Evolutionary conservation across 805 yeast species (phyloP).

Genomic region (Kregervanrija fluxuum): DNA sequence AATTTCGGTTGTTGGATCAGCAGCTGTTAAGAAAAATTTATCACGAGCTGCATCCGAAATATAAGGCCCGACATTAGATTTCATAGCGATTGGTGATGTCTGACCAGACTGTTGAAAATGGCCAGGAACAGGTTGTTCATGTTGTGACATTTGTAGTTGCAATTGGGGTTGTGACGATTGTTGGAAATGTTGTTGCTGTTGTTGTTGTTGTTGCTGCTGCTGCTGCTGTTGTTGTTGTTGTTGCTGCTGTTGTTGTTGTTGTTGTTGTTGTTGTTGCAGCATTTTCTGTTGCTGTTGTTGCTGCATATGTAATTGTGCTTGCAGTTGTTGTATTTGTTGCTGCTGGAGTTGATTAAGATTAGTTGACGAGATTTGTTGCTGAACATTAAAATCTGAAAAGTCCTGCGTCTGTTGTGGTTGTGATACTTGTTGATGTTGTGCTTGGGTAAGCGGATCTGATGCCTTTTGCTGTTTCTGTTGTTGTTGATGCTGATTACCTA

Average conservation of each 20-base stretch:
- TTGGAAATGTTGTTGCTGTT: constrained; percentile 1
- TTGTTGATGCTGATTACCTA: neutral
- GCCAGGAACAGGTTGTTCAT: constrained; percentile 1
- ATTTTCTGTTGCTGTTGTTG: constrained; percentile 3
- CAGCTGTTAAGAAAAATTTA: constrained; percentile 91
- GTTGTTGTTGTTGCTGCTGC: constrained; percentile 1
- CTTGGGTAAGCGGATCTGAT: neutral
- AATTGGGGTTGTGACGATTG: neutral
- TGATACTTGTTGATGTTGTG: too few relatives aligned
- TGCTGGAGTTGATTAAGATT: constrained; percentile 11
- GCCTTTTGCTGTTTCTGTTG: neutral
- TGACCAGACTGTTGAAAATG: constrained; percentile 1
- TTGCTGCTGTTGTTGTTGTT: constrained; percentile 6
- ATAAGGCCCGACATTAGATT: constrained; percentile 14
- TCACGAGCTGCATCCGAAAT: constrained; percentile 79
- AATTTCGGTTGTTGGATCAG: constrained; percentile 91
- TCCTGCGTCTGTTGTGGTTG: too few relatives aligned
- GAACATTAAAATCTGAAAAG: neutral
- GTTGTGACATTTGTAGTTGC: neutral
- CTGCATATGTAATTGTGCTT: constrained; percentile 4
- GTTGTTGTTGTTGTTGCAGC: constrained; percentile 5
- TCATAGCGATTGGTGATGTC: neutral
- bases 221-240: constrained; percentile 4
- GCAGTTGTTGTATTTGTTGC: constrained; percentile 5
- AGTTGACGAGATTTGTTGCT: constrained; percentile 7